Conservation (phyloP, 1,284 basidiomycete genomes). For the Mycena sp. region DNA sequence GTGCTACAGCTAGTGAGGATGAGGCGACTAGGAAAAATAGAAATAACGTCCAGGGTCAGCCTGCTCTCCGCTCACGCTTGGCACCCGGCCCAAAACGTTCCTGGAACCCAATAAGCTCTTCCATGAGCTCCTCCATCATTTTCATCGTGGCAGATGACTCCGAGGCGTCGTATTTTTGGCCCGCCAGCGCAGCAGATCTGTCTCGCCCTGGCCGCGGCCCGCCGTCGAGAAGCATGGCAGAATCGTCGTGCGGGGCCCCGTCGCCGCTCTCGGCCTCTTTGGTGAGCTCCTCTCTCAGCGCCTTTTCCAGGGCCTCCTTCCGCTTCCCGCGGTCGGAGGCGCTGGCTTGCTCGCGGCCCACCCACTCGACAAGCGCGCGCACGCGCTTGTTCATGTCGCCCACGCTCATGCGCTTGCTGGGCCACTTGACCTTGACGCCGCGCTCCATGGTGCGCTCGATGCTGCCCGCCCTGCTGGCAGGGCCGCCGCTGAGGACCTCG, state of each 20-base stretch:
- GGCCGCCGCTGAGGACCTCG: constrained; percentile 64
- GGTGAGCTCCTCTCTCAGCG: constrained; percentile 52
- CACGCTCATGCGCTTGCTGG: constrained; percentile 92
- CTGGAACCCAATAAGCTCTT: constrained; percentile 88
- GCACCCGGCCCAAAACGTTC: constrained; percentile 76
- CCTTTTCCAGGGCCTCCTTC: constrained; percentile 69
- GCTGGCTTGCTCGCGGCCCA: constrained; percentile 83
- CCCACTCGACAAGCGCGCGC: constrained; percentile 91
- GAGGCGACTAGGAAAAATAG: background rate
- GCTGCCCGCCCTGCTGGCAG: constrained; percentile 49
- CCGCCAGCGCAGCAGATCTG: background rate
- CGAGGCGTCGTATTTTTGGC: constrained; percentile 22
- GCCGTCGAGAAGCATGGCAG: constrained; percentile 16
- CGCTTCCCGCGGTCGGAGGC: constrained; percentile 78
- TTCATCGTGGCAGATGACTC: constrained; percentile 64
- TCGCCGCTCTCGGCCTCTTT: constrained; percentile 21
- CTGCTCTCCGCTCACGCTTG: constrained; percentile 22
- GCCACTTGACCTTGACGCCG: constrained; percentile 94
- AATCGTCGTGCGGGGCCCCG: constrained; percentile 16
- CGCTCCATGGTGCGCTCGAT: constrained; percentile 77
- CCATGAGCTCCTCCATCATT: constrained; percentile 89
- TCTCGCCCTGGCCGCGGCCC: background rate
- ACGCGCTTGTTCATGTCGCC: constrained; percentile 98
- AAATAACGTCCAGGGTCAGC: background rate
- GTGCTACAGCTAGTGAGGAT: constrained; percentile 2